Conservation (phyloP, 1,284 basidiomycete genomes). For the Boletellus sp. region DNA sequence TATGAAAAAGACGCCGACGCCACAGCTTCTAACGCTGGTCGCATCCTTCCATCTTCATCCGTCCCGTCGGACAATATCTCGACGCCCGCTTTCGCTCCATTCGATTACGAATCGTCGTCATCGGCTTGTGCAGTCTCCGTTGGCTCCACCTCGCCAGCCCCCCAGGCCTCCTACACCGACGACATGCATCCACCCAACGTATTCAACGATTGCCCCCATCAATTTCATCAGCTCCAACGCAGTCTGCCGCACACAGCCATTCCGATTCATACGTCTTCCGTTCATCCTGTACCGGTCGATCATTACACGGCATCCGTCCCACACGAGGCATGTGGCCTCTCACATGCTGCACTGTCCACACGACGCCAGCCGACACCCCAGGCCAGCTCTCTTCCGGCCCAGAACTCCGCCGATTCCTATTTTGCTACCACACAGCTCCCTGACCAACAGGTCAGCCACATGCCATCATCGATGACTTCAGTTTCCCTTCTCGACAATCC, state of each 20-base stretch:
- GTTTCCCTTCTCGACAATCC: slow-evolving; percentile 26
- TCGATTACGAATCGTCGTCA: slow-evolving; percentile 30
- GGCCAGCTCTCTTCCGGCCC: slow-evolving; percentile 17
- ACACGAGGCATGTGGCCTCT: slow-evolving; percentile 32
- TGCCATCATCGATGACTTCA: slow-evolving; percentile 31
- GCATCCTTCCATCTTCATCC: slow-evolving; percentile 24
- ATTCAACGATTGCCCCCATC: slow-evolving; percentile 27
- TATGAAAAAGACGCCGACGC: slow-evolving; percentile 32
- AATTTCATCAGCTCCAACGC: slow-evolving; percentile 35
- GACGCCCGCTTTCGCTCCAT: slow-evolving; percentile 25
- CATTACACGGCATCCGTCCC: slow-evolving; percentile 29
- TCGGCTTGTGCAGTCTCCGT: slow-evolving; percentile 26
- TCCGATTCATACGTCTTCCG: slow-evolving; percentile 25
- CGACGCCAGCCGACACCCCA: slow-evolving; percentile 21
- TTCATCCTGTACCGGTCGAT: slow-evolving; percentile 35
- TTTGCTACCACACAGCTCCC: slow-evolving; percentile 26
- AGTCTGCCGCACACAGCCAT: slow-evolving; percentile 27
- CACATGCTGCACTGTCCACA: slow-evolving; percentile 25
- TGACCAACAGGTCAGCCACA: slow-evolving; percentile 25
- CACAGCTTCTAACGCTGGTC: slow-evolving; percentile 15
- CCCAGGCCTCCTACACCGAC: slow-evolving; percentile 23
- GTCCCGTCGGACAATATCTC: slow-evolving; percentile 21
- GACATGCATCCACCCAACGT: slow-evolving; percentile 24
- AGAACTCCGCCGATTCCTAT: slow-evolving; percentile 26
- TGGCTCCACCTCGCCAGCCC: slow-evolving; percentile 31